Evolutionary conservation across 2,329 filamentous ascomycete species (phyloP).

Genomic region (Coccinonectria pachysandricola): DNA sequence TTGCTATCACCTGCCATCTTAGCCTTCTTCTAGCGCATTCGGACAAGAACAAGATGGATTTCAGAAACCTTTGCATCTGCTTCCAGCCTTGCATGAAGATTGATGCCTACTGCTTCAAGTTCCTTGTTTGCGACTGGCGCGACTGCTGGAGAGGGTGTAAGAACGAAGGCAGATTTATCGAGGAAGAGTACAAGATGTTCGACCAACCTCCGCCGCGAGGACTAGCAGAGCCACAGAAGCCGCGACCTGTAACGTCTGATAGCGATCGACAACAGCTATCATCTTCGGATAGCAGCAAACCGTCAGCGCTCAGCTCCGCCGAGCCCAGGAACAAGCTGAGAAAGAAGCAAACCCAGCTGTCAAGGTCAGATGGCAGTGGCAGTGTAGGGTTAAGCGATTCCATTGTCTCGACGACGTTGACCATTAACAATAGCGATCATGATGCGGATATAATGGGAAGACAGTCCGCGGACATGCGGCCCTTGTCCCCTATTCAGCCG

Average conservation of each 20-base stretch:
- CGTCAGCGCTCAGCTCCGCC: constrained; percentile 22
- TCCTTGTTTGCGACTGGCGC: constrained; percentile 89
- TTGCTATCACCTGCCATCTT: constrained; percentile 93
- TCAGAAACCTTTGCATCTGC: constrained; percentile 89
- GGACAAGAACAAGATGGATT: constrained; percentile 98
- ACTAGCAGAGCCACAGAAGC: constrained; percentile 27
- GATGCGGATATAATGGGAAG: constrained; percentile 14
- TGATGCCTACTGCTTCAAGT: constrained; percentile 89
- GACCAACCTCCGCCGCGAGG: constrained; percentile 46
- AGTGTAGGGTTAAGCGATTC: constrained; percentile 33
- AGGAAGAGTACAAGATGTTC: constrained; percentile 54
- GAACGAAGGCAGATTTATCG: constrained; percentile 72
- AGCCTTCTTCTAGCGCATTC: constrained; percentile 84
- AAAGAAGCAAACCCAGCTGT: constrained; percentile 33
- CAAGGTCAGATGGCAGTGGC: constrained; percentile 33
- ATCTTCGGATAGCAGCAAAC: constrained; percentile 56
- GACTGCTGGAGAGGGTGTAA: constrained; percentile 96
- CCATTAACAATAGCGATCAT: constrained; percentile 32
- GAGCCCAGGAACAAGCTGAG: constrained; percentile 22
- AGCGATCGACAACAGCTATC: constrained; percentile 29
- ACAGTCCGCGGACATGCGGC: constrained; percentile 36
- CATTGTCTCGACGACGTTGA: constrained; percentile 35
- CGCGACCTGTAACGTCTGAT: constrained; percentile 14
- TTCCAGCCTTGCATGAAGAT: constrained; percentile 97
- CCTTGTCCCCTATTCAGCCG: constrained; percentile 56